Conservation (phyloP, 192 early-diverging fungal genomes). For the Backusella psychrophila region DNA sequence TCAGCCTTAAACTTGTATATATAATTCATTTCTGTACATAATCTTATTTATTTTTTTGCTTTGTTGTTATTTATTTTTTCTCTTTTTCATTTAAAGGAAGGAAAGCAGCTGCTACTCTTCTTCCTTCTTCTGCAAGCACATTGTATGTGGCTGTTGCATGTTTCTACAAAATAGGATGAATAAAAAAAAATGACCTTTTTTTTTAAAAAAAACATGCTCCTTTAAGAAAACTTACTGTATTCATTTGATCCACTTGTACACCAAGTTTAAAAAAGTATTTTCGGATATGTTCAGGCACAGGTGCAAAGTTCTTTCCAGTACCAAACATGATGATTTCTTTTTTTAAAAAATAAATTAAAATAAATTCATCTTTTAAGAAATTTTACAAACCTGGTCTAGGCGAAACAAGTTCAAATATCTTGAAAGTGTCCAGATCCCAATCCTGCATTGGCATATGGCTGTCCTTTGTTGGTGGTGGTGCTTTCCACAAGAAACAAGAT, state of each 20-base stretch:
- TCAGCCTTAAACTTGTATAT: not conserved
- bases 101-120: conserved; percentile 53
- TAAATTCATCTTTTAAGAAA: no score
- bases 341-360: no score
- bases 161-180: conserved; percentile 31
- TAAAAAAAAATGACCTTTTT: not conserved
- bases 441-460: conserved; percentile 23
- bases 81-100: conserved; percentile 36
- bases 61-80: not conserved
- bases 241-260: conserved; percentile 57
- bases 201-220: no score
- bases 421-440: conserved; percentile 47
- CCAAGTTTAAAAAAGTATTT: conserved; percentile 48
- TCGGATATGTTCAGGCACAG: conserved; percentile 46
- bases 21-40: not conserved
- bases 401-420: conserved; percentile 52
- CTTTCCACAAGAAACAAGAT: conserved; percentile 56
- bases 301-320: conserved; percentile 51
- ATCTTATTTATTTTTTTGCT: not conserved
- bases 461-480: conserved; percentile 23
- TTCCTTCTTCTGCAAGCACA: conserved; percentile 57
- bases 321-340: conserved; percentile 55
- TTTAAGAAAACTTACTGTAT: conserved; percentile 44
- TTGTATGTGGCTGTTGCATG: conserved; percentile 57
- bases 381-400: conserved; percentile 49